These are phyloP conservation scores for Vanderwaltozyma polyspora DNA, from an alignment of 805 yeast genomes.

Conservation along the genomic window DNA sequence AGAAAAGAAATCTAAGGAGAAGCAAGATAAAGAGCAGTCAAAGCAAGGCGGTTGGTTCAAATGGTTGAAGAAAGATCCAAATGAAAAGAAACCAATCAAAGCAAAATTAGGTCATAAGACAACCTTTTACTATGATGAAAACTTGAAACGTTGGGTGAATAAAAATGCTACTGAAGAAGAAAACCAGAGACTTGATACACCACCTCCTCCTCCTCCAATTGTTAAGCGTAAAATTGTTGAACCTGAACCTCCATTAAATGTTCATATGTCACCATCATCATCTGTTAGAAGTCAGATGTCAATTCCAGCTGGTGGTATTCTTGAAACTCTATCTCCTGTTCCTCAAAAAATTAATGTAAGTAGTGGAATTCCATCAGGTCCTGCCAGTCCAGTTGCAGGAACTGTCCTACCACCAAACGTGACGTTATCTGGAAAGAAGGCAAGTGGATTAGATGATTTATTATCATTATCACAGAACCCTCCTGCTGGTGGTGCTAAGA, in stretches of 20 bases:
- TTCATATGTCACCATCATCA: conserved; percentile 16
- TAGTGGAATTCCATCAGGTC: not conserved
- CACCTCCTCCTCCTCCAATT: conserved; percentile 54
- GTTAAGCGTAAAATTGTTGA: conserved; percentile 28
- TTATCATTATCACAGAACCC: conserved; percentile 29
- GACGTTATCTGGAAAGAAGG: conserved; percentile 24
- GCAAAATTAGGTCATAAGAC: conserved; percentile 77
- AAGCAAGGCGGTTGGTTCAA: conserved; percentile 40
- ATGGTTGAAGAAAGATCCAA: conserved; percentile 52
- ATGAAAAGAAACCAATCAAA: conserved; percentile 62
- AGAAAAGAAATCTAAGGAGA: no score
- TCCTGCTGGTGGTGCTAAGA: conserved; percentile 24
- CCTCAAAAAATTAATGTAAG: not conserved
- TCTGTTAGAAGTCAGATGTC: conserved; percentile 26
- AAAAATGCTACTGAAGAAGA: conserved; percentile 57
- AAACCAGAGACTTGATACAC: conserved; percentile 52
- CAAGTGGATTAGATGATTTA: conserved; percentile 38
- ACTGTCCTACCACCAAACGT: conserved; percentile 13
- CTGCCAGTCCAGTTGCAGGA: conserved; percentile 7
- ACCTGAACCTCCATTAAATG: conserved; percentile 23
- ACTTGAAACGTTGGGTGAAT: conserved; percentile 79
- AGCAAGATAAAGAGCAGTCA: no score
- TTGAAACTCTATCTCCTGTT: no score
- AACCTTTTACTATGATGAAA: conserved; percentile 69
- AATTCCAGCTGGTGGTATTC: no score